A percentile compares a stretch with the other conserved stretches of the same genome.
Evolutionary conservation across 2,329 filamentous ascomycete genomes (phyloP).

Genomic region (Parafenestella ontariensis): DNA sequence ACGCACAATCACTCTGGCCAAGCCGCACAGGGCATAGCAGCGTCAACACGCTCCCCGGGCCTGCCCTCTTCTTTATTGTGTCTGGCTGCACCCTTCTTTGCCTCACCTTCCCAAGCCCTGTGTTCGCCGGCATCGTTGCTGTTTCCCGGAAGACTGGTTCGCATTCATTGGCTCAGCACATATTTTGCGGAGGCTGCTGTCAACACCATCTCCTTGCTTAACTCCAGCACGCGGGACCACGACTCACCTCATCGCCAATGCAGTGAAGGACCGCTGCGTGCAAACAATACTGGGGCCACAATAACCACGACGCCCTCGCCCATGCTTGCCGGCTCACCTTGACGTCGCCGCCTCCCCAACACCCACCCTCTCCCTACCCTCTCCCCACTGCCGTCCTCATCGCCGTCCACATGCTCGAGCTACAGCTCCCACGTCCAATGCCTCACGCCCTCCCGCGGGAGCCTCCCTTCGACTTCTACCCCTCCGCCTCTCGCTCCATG

Average conservation of each 20-base stretch:
- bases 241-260: constrained; percentile 23
- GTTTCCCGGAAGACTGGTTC: constrained; percentile 34
- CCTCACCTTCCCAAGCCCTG: constrained; percentile 16
- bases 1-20: constrained; percentile 18
- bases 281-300: constrained; percentile 19
- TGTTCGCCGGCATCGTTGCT: constrained; percentile 22
- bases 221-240: constrained; percentile 12
- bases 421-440: constrained; percentile 51
- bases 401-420: constrained; percentile 48
- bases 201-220: constrained; percentile 47
- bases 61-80: constrained; percentile 27
- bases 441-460: constrained; percentile 49
- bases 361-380: constrained; percentile 13
- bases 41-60: constrained; percentile 8
- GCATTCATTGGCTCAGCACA: constrained; percentile 38
- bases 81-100: constrained; percentile 22
- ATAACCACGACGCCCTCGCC: constrained; percentile 13
- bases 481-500: constrained; percentile 26
- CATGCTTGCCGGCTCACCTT: constrained; percentile 24
- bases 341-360: constrained; percentile 17
- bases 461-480: constrained; percentile 43
- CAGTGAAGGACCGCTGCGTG: constrained; percentile 24
- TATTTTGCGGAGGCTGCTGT: constrained; percentile 37
- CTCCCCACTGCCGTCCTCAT: constrained; percentile 4
- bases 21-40: constrained; percentile 22